These are phyloP conservation scores for Lagerstroemia speciosa DNA, from an alignment of 345 rosid genomes.

Conservation along the genomic window DNA sequence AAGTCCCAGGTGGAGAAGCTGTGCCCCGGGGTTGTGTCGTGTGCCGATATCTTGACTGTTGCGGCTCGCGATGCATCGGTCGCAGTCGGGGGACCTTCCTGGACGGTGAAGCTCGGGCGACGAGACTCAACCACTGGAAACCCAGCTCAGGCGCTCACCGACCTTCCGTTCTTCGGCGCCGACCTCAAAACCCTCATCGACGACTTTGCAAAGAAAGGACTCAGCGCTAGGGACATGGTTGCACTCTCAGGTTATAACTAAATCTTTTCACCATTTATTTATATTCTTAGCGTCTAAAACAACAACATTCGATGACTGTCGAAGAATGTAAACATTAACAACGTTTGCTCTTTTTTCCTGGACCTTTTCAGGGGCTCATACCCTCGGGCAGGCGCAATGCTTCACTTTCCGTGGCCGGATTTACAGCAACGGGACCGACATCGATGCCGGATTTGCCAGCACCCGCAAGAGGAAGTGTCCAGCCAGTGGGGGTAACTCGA, in stretches of 20 bases:
- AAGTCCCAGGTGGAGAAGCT: slow-evolving; percentile 41
- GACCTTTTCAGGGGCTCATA: slow-evolving; percentile 38
- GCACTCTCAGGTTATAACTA: slow-evolving; percentile 35
- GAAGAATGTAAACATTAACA: neutral
- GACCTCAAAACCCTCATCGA: slow-evolving; percentile 27
- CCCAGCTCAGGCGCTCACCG: slow-evolving; percentile 22
- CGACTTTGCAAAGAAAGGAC: slow-evolving; percentile 34
- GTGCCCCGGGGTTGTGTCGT: slow-evolving; percentile 45
- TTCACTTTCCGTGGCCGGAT: slow-evolving; percentile 43
- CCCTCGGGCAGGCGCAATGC: slow-evolving; percentile 77
- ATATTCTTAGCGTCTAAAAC: neutral
- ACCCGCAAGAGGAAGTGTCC: slow-evolving; percentile 45
- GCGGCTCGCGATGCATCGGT: slow-evolving; percentile 53
- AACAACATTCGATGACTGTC: neutral
- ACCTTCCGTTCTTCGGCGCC: slow-evolving; percentile 33
- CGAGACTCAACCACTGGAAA: slow-evolving; percentile 33
- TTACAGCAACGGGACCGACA: slow-evolving; percentile 61
- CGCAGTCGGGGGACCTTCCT: slow-evolving; percentile 37
- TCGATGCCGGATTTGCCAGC: slow-evolving; percentile 49
- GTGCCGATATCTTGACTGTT: slow-evolving; percentile 53
- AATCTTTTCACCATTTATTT: neutral
- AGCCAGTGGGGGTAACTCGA: slow-evolving; percentile 40
- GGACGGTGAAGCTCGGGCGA: slow-evolving; percentile 35
- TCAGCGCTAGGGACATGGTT: slow-evolving; percentile 45
- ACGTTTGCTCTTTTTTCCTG: neutral